Conservation (phyloP, 176 grass and related monocot species). For the Oryza glumipatula region DNA sequence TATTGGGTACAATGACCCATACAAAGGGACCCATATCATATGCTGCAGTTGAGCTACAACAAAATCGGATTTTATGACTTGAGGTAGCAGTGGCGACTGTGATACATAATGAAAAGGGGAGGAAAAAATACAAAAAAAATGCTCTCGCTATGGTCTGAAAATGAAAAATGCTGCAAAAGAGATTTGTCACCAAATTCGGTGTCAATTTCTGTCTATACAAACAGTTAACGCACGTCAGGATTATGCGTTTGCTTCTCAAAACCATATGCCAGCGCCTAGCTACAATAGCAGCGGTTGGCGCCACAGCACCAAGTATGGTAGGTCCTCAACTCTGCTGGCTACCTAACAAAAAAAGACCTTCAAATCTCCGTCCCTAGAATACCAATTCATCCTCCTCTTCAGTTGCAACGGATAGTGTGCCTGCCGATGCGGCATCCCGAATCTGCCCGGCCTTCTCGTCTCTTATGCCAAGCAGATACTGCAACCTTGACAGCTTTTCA, state of each 20-base stretch:
- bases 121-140: constrained; percentile 6
- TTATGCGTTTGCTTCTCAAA: constrained; percentile 29
- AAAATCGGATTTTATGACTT: constrained; percentile 14
- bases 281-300: constrained; percentile 40
- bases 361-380: constrained; percentile 51
- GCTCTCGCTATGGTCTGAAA: constrained; percentile 2
- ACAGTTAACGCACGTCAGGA: constrained; percentile 43
- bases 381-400: constrained; percentile 80
- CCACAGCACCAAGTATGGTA: constrained; percentile 40
- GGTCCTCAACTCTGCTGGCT: constrained; percentile 57
- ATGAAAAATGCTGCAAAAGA: constrained; percentile 38
- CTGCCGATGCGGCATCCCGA: constrained; percentile 62
- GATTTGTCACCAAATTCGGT: constrained; percentile 34
- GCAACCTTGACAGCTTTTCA: constrained; percentile 75
- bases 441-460: constrained; percentile 64
- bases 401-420: constrained; percentile 44
- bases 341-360: constrained; percentile 65
- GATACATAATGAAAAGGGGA: constrained; percentile 16
- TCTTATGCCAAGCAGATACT: constrained; percentile 73
- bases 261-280: constrained; percentile 44
- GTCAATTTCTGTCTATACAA: constrained; percentile 52
- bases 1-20: neutral
- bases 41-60: neutral
- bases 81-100: constrained; percentile 10
- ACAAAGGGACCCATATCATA: neutral